Conservation (phyloP, 2,329 filamentous ascomycete species). For the Hypoxylon sp. region DNA sequence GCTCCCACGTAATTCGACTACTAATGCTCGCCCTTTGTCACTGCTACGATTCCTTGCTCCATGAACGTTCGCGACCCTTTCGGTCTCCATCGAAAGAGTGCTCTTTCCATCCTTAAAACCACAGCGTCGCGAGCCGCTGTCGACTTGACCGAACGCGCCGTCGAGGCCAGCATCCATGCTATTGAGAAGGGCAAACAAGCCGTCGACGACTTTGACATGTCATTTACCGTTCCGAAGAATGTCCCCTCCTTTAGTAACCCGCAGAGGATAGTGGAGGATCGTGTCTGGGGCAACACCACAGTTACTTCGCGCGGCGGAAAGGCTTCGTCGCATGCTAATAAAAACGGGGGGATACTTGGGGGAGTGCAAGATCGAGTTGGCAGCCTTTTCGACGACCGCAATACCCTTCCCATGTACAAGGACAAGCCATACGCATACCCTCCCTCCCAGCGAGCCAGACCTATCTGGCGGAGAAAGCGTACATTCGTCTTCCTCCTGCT, state of each 20-base stretch:
- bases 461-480: constrained; percentile 76
- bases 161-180: constrained; percentile 65
- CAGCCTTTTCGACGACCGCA: constrained; percentile 72
- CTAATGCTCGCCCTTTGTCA: constrained; percentile 41
- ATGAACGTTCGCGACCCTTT: constrained; percentile 65
- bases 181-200: constrained; percentile 60
- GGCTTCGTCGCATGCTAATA: constrained; percentile 48
- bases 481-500: constrained; percentile 69
- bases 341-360: constrained; percentile 59
- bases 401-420: constrained; percentile 93
- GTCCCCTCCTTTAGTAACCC: constrained; percentile 78
- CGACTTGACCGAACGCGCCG: constrained; percentile 64
- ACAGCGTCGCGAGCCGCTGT: constrained; percentile 63
- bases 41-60: constrained; percentile 42
- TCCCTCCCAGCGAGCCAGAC: constrained; percentile 70
- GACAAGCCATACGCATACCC: constrained; percentile 92
- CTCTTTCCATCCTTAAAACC: constrained; percentile 62
- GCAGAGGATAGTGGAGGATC: constrained; percentile 76
- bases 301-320: constrained; percentile 61
- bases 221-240: constrained; percentile 78
- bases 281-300: constrained; percentile 72
- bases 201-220: constrained; percentile 65
- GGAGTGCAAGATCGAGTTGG: constrained; percentile 74
- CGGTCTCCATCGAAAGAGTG: constrained; percentile 57
- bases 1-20: constrained; percentile 2